These are phyloP conservation scores for Leucosporidium yakuticum DNA, from an alignment of 768 basidiomycete genomes.

Conservation along the genomic window DNA sequence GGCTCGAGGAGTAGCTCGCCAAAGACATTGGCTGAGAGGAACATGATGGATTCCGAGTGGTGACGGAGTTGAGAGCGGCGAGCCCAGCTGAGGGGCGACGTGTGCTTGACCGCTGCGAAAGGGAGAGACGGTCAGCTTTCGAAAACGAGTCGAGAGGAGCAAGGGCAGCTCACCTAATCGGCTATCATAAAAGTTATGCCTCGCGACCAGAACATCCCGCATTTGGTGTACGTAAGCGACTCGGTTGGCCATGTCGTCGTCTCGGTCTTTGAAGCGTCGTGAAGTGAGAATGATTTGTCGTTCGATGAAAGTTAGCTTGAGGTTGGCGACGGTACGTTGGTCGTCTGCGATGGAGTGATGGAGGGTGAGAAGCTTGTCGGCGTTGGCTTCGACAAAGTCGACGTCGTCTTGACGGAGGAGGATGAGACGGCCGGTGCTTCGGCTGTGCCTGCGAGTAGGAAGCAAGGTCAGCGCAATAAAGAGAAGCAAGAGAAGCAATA, in stretches of 20 bases:
- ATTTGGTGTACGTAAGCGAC: background rate
- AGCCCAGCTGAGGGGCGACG: slow-evolving; percentile 8
- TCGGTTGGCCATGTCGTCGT: background rate
- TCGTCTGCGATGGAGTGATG: slow-evolving; percentile 1
- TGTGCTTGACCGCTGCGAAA: background rate
- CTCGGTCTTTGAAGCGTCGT: background rate
- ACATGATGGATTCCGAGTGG: slow-evolving; percentile 9
- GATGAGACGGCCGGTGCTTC: background rate
- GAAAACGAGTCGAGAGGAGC: too few species aligned
- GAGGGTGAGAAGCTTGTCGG: slow-evolving; percentile 10
- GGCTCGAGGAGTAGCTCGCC: slow-evolving; percentile 7
- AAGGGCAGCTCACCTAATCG: too few species aligned
- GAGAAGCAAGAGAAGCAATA: background rate
- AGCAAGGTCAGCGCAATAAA: background rate
- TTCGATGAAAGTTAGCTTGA: slow-evolving; percentile 8
- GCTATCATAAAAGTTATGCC: too few species aligned
- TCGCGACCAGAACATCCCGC: too few species aligned
- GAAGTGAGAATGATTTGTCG: slow-evolving; percentile 4
- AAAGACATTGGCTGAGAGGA: slow-evolving; percentile 1
- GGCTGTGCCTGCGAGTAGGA: background rate
- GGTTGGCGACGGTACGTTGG: slow-evolving; percentile 14
- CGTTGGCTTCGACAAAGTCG: background rate
- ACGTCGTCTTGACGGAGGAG: slow-evolving; percentile 8
- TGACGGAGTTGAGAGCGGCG: slow-evolving; percentile 7
- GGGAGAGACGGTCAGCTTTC: background rate